Evolutionary conservation across 2,329 filamentous ascomycete genomes (phyloP).

Genomic region (Beauveria sp.): DNA sequence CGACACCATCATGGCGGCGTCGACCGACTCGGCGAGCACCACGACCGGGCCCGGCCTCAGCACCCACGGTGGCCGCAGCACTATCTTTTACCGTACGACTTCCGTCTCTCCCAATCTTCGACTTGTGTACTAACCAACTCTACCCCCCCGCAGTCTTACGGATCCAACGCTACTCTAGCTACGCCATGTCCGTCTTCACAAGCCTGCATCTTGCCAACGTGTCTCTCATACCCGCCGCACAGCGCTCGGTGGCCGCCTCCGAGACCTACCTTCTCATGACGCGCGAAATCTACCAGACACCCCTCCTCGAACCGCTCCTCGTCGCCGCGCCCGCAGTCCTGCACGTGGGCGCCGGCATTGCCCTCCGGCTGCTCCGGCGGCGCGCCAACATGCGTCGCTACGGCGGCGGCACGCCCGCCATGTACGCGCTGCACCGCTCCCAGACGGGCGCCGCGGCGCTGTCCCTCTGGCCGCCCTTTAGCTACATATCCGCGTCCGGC

Average conservation of each 20-base stretch:
- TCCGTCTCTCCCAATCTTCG: background rate
- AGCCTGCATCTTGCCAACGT: slow-evolving; percentile 74
- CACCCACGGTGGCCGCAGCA: slow-evolving; percentile 54
- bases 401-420: slow-evolving; percentile 57
- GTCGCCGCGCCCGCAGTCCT: slow-evolving; percentile 66
- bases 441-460: slow-evolving; percentile 23
- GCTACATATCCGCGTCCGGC: slow-evolving; percentile 62
- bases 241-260: slow-evolving; percentile 62
- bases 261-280: slow-evolving; percentile 87
- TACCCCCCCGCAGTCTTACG: slow-evolving; percentile 48
- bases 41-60: slow-evolving; percentile 49
- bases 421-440: slow-evolving; percentile 30
- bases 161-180: slow-evolving; percentile 82
- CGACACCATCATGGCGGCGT: slow-evolving; percentile 16
- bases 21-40: slow-evolving; percentile 27
- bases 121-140: background rate
- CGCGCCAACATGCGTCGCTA: slow-evolving; percentile 66
- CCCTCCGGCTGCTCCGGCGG: slow-evolving; percentile 66
- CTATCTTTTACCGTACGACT: slow-evolving; percentile 66
- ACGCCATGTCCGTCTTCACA: slow-evolving; percentile 71
- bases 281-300: slow-evolving; percentile 84
- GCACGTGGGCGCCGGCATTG: slow-evolving; percentile 71
- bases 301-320: slow-evolving; percentile 70
- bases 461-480: slow-evolving; percentile 62
- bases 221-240: slow-evolving; percentile 69